Evolutionary conservation across 2,329 filamentous ascomycete genomes (phyloP), one percentile per base, ranked within the genome.

Genomic region (Arthrobotrys megalospora): DNA sequence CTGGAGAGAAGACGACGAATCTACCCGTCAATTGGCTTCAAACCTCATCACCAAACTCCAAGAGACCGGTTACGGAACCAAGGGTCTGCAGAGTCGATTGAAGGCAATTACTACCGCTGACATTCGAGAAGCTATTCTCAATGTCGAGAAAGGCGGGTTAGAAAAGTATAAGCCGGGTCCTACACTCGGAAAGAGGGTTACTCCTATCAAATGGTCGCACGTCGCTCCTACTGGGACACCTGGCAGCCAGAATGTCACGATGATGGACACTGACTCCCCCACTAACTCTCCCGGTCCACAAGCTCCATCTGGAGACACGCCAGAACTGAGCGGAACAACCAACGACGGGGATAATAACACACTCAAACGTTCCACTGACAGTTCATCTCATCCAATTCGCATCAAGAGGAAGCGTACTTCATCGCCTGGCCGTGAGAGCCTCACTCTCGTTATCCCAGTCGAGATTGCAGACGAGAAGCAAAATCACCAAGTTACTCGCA

Each of bases 11-110:
- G 73, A 70, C 16, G 65, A 69, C 32, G 73, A 77, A 34, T 69
- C 64, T 6, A 77, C 73, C 8, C 47, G 60, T 38, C 73, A 77
- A 28, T 55, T 77, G 8, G 67, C 52, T 8, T 62, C 62, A n/a
- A 71, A 71, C 45, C 52, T 77, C 14, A 77, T 77, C 43, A 71
- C 66, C 8, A 77, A 77, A 48, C 34, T 77, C 3, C 65, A 77
- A 12, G 73, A 77, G 16, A 77, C 73, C 2, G 66, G 66, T 6
- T 77, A 77, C 12, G 50, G 55, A 1, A 77, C 73, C 6, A 77
- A 77, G 24, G 64, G 64, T 3, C 43, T 77, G 8, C 73, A 70
- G 41, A 70, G 66, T 8, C 48, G 67, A 19, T 55, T 77, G 32
- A 77, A 77, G 32, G 67, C 65, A 6, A 77, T 77, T 12, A 60